These are phyloP conservation scores for Backusella luteola DNA, from an alignment of 192 early-diverging fungal species.

Conservation along the genomic window DNA sequence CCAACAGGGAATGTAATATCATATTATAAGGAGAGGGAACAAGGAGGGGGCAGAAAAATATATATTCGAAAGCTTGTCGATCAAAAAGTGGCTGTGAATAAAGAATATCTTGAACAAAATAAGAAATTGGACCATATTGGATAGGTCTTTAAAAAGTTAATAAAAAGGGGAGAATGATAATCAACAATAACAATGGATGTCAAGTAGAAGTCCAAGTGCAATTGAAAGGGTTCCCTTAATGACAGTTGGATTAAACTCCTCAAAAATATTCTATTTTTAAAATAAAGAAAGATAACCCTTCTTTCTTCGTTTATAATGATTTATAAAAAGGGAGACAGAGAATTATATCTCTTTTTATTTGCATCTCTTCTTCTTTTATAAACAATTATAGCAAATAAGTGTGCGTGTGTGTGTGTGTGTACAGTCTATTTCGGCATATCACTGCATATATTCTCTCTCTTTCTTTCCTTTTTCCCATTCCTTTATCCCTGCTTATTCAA, in stretches of 20 bases:
- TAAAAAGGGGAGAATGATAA: neutral
- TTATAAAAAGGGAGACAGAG: neutral
- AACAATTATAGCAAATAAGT: neutral
- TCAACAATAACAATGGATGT: neutral
- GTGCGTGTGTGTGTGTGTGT: neutral
- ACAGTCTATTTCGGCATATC: neutral
- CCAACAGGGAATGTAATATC: neutral
- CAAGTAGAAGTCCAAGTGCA: neutral
- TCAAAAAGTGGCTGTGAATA: conserved; percentile 1
- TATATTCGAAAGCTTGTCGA: neutral
- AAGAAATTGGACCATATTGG: neutral
- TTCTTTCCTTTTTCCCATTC: neutral
- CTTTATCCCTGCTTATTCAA: conserved; percentile 5
- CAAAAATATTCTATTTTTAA: neutral
- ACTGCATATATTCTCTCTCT: neutral
- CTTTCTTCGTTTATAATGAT: no score
- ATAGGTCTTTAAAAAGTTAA: neutral
- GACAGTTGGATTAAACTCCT: neutral
- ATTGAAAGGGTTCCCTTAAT: neutral
- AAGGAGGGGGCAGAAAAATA: neutral
- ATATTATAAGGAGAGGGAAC: neutral
- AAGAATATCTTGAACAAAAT: neutral
- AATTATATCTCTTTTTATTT: neutral
- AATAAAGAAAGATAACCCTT: neutral
- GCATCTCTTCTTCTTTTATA: neutral